These are phyloP conservation scores for Coelastrella sp. DNA, from an alignment of 139 green algal species.

Conservation along the genomic window DNA sequence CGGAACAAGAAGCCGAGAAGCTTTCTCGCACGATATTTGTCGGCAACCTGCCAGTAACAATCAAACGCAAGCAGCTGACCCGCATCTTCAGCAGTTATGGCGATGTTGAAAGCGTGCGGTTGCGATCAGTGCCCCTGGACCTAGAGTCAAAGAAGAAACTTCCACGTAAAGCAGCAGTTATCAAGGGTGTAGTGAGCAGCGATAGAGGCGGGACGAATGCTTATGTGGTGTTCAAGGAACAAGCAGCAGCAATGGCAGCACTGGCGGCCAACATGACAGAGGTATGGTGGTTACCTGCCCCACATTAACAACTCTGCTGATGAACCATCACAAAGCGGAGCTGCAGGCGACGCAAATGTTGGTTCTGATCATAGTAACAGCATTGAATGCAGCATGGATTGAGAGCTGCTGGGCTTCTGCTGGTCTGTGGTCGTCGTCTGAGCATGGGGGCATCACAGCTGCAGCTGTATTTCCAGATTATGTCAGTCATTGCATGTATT, in stretches of 20 bases:
- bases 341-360: neutral
- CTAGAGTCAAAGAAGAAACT: conserved; percentile 48
- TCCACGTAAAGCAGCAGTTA: conserved; percentile 67
- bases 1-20: conserved; percentile 66
- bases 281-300: conserved; percentile 31
- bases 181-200: conserved; percentile 60
- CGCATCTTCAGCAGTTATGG: conserved; percentile 78
- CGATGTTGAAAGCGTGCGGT: conserved; percentile 79
- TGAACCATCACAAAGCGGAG: too few species aligned
- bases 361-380: too few species aligned
- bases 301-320: too few species aligned
- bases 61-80: conserved; percentile 72
- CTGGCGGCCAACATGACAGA: conserved; percentile 84
- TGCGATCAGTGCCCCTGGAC: conserved; percentile 81
- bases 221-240: conserved; percentile 85
- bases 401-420: too few species aligned
- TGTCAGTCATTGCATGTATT: too few species aligned
- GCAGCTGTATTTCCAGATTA: too few species aligned
- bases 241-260: conserved; percentile 56
- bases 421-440: too few species aligned
- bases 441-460: too few species aligned
- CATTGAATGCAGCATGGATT: too few species aligned
- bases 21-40: conserved; percentile 91
- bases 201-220: conserved; percentile 68
- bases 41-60: conserved; percentile 86